A percentile compares a stretch with the other conserved stretches of the same genome.
phyloP scores from a whole-genome alignment of 2,329 filamentous ascomycete genomes.

The Beauveria sp. region DNA sequence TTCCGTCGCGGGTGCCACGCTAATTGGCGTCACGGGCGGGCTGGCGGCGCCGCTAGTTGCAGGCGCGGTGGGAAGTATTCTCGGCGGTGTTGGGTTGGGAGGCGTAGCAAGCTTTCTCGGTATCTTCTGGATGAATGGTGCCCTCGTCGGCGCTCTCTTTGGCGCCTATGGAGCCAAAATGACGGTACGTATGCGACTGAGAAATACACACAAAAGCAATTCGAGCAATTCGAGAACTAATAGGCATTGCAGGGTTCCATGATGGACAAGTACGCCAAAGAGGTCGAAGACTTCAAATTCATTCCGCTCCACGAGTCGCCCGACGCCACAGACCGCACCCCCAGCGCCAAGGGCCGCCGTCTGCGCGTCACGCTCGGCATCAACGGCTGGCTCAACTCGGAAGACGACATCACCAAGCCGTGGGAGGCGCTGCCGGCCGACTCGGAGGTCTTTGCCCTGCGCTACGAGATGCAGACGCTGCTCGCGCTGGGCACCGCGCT shows the following conservation, averaged over 20 bases:
- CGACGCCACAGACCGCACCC: neutral
- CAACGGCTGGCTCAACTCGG: conserved; percentile 74
- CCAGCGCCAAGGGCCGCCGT: conserved; percentile 32
- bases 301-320: conserved; percentile 53
- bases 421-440: conserved; percentile 68
- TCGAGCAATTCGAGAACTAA: neutral
- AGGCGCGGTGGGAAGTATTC: conserved; percentile 74
- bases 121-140: conserved; percentile 76
- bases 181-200: conserved; percentile 33
- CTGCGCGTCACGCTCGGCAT: conserved; percentile 78
- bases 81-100: conserved; percentile 78
- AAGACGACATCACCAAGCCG: conserved; percentile 68
- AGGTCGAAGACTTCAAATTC: conserved; percentile 77
- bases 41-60: conserved; percentile 85
- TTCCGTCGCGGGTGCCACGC: conserved; percentile 76
- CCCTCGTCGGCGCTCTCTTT: conserved; percentile 80
- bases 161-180: conserved; percentile 80
- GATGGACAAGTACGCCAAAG: conserved; percentile 80
- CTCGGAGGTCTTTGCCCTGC: conserved; percentile 74
- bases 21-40: conserved; percentile 88
- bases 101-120: conserved; percentile 82
- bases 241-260: conserved; percentile 54
- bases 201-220: neutral
- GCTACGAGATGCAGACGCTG: conserved; percentile 74
- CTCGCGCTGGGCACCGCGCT: conserved; percentile 70